A percentile compares a stretch with the other conserved stretches of the same genome.
These are phyloP conservation scores for Blastocystis hominis DNA, from an alignment of 352 stramenopile genomes.

Conservation along the genomic window DNA sequence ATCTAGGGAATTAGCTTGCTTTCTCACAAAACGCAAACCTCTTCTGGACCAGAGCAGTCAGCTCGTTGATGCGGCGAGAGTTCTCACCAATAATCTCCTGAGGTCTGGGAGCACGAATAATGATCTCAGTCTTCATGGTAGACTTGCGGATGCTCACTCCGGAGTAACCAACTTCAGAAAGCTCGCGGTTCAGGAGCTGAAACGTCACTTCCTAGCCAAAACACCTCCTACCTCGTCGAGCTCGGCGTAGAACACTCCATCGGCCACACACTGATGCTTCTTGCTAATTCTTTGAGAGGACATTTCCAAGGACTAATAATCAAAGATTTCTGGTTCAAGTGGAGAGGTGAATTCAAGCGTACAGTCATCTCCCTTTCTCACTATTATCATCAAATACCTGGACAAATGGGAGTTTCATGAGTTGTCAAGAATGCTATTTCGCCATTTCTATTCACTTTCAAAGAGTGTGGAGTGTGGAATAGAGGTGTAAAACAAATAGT, in stretches of 20 bases:
- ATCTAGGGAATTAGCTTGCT: slow-evolving; percentile 60
- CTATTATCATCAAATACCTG: no score
- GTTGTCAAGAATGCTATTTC: no score
- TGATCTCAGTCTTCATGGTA: slow-evolving; percentile 97
- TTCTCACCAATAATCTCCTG: slow-evolving; percentile 98
- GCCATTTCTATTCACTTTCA: no score
- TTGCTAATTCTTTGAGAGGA: slow-evolving; percentile 77
- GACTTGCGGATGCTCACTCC: slow-evolving; percentile 92
- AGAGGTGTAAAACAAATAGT: no score
- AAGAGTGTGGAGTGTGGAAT: no score
- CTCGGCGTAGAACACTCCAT: slow-evolving; percentile 91
- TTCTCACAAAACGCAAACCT: slow-evolving; percentile 61
- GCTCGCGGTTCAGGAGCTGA: background rate
- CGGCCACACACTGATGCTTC: slow-evolving; percentile 98
- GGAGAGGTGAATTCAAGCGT: no score
- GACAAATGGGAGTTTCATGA: no score
- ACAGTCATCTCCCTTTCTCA: no score
- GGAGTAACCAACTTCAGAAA: background rate
- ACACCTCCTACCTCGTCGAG: background rate
- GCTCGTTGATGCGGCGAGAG: slow-evolving; percentile 93
- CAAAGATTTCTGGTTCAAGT: slow-evolving; percentile 1
- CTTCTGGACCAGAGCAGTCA: slow-evolving; percentile 98
- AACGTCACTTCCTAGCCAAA: background rate
- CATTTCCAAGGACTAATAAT: slow-evolving; percentile 40
- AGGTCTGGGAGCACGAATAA: slow-evolving; percentile 95